Evolutionary conservation across 305 asterid genomes (phyloP), one percentile per base, ranked within the genome.

Genomic region (Ruellia speciosa): DNA sequence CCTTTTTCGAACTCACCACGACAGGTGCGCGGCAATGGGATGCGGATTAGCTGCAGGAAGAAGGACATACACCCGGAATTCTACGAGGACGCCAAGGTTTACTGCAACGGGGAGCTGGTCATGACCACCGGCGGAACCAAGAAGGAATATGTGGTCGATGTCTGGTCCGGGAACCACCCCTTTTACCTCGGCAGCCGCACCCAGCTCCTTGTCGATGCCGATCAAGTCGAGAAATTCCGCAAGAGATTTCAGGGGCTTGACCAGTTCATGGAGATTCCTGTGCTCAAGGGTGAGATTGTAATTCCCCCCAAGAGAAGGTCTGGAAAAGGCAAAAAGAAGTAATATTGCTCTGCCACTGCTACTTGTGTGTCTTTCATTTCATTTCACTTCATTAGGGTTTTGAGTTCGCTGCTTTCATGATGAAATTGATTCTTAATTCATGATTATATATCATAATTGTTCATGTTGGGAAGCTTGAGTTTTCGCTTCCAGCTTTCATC

Each of bases 111-210:
- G 0, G 98, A 90, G 75, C 88, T 79, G 48, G 98, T 90, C 58
- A 79, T 87, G 96, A 90, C 98, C 0, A 88, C 98, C 6, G 98
- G 96, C 2, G 98, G 95, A 9, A 85, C 96, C 54, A 90, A 87
- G 75, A 73, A 79, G 14, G 96, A 90, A 74, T 85, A 90, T 40
- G 84, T 86, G 17, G 89, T 90, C 10, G 98, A 87, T 75, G 96
- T 87, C 31, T 90, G 98, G 98, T 90, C 95, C 14, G 98, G 98
- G 7, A 90, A 90, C 60, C 98, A 90, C 62, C 94, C 96, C 0
- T 90, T 83, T 64, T 90, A 90, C 72, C 79, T 87, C 17, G 96
- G 96, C 33, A 74, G 85, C 65, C 82, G 98, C 28, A 71, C 95
- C 0, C 74, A 76, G 57, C 31, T 49, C 0, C 76, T 85, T 20